Conservation (phyloP, 169 alveolate genomes). For the Plasmodium billcollinsi region DNA sequence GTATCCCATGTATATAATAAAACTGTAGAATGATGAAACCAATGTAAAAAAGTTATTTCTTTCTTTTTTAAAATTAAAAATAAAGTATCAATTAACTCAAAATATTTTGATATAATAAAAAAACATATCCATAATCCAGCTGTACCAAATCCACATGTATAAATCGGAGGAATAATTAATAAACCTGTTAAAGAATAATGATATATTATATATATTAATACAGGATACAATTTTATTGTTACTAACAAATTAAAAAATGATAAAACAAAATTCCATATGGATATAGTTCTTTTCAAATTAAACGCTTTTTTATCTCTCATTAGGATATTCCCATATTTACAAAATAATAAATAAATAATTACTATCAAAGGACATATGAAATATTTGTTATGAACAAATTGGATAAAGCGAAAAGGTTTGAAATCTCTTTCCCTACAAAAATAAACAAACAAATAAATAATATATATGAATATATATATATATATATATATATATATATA, state of each 20-base stretch:
- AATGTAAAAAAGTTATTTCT: conserved; percentile 84
- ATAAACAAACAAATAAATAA: not conserved
- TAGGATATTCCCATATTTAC: conserved; percentile 79
- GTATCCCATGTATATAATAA: conserved; percentile 92
- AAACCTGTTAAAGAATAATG: conserved; percentile 82
- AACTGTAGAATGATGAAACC: conserved; percentile 92
- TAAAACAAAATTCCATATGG: conserved; percentile 85
- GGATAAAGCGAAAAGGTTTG: conserved; percentile 61
- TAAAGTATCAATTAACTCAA: conserved; percentile 89
- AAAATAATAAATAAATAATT: conserved; percentile 78
- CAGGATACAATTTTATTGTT: conserved; percentile 45
- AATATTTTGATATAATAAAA: conserved; percentile 86
- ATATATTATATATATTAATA: conserved; percentile 22
- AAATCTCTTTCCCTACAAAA: conserved; percentile 71
- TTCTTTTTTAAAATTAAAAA: conserved; percentile 85
- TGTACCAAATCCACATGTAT: conserved; percentile 85
- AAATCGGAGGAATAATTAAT: conserved; percentile 83
- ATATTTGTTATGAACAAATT: conserved; percentile 72
- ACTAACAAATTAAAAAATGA: conserved; percentile 85
- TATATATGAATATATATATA: conserved; percentile 18
- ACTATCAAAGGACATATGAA: conserved; percentile 77
- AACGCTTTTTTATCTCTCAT: conserved; percentile 82
- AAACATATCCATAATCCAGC: conserved; percentile 86
- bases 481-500: not conserved
- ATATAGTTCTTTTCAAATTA: conserved; percentile 77